Evolutionary conservation across 441 rosid species (phyloP).

Genomic region (Hypseocharis bilobata): DNA sequence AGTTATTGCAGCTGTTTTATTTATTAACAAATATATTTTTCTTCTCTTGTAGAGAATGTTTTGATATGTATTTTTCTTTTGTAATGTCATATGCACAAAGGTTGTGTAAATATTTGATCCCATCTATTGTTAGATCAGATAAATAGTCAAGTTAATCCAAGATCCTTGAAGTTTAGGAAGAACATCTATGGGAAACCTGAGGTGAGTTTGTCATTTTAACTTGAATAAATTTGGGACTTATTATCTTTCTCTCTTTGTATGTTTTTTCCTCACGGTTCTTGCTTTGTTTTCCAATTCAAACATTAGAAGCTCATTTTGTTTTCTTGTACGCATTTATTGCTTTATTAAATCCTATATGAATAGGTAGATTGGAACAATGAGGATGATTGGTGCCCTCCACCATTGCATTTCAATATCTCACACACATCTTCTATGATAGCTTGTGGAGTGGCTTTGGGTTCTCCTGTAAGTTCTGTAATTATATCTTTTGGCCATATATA

Average conservation of each 20-base stretch:
- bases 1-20: too few relatives aligned
- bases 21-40: too few relatives aligned
- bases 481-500: neutral
- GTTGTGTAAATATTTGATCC: slow-evolving; percentile 8
- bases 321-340: slow-evolving; percentile 3
- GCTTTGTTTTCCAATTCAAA: neutral
- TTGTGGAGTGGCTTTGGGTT: slow-evolving; percentile 46
- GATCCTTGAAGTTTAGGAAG: slow-evolving; percentile 58
- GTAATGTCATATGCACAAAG: too few relatives aligned
- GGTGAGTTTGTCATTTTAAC: slow-evolving; percentile 34
- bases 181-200: slow-evolving; percentile 84
- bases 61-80: too few relatives aligned
- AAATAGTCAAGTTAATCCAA: slow-evolving; percentile 42
- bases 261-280: neutral
- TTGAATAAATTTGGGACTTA: slow-evolving; percentile 13
- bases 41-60: too few relatives aligned
- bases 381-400: slow-evolving; percentile 26
- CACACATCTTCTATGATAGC: slow-evolving; percentile 77
- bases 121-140: slow-evolving; percentile 54
- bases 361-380: slow-evolving; percentile 60
- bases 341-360: slow-evolving; percentile 7
- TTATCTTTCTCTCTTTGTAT: neutral
- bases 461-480: slow-evolving; percentile 32
- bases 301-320: neutral
- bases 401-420: slow-evolving; percentile 71